phyloP scores from a whole-genome alignment of 2,329 filamentous ascomycete species.

The Aciculosporium take region DNA sequence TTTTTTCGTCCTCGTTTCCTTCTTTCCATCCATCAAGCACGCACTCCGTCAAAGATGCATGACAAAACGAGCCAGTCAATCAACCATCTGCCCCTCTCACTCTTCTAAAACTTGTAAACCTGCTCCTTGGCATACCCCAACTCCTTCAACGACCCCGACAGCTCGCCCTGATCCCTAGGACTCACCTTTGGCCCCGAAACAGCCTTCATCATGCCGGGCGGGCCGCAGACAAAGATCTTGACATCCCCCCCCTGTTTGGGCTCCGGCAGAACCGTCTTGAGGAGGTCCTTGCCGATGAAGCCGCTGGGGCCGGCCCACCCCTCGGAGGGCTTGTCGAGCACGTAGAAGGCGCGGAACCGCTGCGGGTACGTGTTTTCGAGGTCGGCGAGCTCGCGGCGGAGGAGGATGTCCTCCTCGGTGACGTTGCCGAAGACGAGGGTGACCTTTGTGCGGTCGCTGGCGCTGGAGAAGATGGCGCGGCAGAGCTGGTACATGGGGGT shows the following conservation, averaged over 20 bases:
- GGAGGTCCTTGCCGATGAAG: conserved; percentile 73
- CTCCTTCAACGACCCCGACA: conserved; percentile 68
- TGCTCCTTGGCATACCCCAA: conserved; percentile 59
- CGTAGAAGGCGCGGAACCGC: conserved; percentile 90
- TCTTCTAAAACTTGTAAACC: conserved; percentile 76
- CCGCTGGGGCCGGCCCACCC: conserved; percentile 66
- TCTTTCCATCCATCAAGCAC: neutral
- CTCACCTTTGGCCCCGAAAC: conserved; percentile 82
- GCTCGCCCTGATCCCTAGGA: conserved; percentile 87
- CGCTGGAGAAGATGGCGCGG: conserved; percentile 88
- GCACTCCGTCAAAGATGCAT: too few species aligned
- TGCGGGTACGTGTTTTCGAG: conserved; percentile 93
- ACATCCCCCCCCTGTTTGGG: conserved; percentile 83
- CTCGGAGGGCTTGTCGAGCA: conserved; percentile 72
- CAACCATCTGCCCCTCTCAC: neutral
- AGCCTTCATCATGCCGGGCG: conserved; percentile 84
- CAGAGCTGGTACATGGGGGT: conserved; percentile 95
- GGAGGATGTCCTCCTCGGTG: conserved; percentile 74
- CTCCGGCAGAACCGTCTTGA: conserved; percentile 90
- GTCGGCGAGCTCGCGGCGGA: conserved; percentile 71
- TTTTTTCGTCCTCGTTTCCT: neutral
- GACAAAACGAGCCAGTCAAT: too few species aligned
- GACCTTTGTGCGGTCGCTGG: conserved; percentile 92
- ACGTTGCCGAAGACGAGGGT: conserved; percentile 91
- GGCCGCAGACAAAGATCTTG: conserved; percentile 94